Base-by-base conservation (phyloP, 2,329 filamentous ascomycete species). In the Trichophyton mentagrophytes region DNA sequence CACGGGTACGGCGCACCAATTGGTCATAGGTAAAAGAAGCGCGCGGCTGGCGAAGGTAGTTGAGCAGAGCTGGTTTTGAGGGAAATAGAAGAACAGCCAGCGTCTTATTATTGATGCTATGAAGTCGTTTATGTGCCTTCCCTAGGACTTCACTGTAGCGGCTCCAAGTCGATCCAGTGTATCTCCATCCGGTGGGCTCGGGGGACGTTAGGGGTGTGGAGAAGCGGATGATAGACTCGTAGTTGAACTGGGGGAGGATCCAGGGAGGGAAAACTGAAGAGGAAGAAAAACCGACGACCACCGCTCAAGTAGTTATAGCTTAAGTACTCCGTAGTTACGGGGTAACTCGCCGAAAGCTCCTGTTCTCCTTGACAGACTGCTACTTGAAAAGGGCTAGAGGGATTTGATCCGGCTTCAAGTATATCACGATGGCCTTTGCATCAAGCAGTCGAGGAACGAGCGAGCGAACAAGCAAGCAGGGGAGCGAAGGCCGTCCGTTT, bases 11-110 rank as follows among this genome's bases (percentile, higher is more conserved):
- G 49, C 49, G 27, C 49, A 53, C 27, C 49, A 53, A 53, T 53
- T 30, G 49, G 49, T 53, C 49, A 53, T 63, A 47, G 47, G 22
- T 15, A 25, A 33, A 53, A 53, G 49, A 53, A 53, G 27, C 22
- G 22, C 49, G 49, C 22, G 49, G 49, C 27, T n/a, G 49, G 9
- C 27, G 22, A 53, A 13, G 13, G 22, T 7, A 15, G 15, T 30
- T 38, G 13, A 33, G 25, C 49, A n/a, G 22, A 53, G 6, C n/a
- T 47, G 40, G 9, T 13, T 38, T 38, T 44, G 40, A 30, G n/a
- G n/a, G 5, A 44, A 44, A n/a, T 15, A 44, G 6, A 44, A 44
- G 6, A 44, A n/a, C 5, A 44, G 15, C 33, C 33, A 38, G 33
- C 33, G 33, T 38, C 33, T 13, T 53, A 15, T 13, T 53, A 15